phyloP scores from a whole-genome alignment of 2,329 filamentous ascomycete species.

The Xylaria sp. region DNA sequence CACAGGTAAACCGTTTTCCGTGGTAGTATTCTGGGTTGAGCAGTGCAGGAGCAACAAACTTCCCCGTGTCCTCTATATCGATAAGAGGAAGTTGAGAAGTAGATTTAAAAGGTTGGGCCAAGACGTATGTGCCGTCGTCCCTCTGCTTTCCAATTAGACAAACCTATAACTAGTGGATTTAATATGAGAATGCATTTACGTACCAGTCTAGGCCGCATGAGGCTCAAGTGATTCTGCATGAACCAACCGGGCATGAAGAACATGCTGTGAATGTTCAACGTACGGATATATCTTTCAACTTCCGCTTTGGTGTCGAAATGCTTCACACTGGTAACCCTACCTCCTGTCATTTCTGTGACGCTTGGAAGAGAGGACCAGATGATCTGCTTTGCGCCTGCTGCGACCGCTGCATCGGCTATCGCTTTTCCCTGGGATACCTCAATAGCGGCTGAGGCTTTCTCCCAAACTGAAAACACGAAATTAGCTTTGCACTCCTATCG shows the following conservation, averaged over 20 bases:
- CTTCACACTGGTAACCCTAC: not conserved
- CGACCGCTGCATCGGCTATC: not conserved
- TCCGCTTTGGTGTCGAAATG: not conserved
- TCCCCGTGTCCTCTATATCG: not conserved
- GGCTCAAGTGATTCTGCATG: not conserved
- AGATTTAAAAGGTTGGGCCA: not conserved
- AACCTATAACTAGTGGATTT: not conserved
- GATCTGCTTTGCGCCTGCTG: not conserved
- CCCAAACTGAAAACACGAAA: not conserved
- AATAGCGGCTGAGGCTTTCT: not conserved
- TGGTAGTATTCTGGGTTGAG: not conserved
- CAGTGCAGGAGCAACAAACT: not conserved
- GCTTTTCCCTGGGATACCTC: slow-evolving; percentile 4
- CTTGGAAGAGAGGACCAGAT: slow-evolving; percentile 1
- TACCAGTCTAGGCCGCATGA: not conserved
- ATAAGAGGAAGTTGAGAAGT: not conserved
- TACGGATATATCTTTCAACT: not conserved
- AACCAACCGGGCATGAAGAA: slow-evolving; percentile 1
- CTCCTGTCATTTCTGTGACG: not conserved
- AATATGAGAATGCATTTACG: not conserved
- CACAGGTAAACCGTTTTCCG: slow-evolving; percentile 1
- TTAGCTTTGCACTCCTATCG: not conserved
- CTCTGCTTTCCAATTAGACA: not conserved
- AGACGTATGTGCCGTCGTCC: not conserved
- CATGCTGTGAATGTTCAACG: not conserved